Percentiles rank a stretch among this genome's conserved stretches.
These are phyloP conservation scores for Globisporangium echinulatum DNA, from an alignment of 352 stramenopile species.

Conservation along the genomic window DNA sequence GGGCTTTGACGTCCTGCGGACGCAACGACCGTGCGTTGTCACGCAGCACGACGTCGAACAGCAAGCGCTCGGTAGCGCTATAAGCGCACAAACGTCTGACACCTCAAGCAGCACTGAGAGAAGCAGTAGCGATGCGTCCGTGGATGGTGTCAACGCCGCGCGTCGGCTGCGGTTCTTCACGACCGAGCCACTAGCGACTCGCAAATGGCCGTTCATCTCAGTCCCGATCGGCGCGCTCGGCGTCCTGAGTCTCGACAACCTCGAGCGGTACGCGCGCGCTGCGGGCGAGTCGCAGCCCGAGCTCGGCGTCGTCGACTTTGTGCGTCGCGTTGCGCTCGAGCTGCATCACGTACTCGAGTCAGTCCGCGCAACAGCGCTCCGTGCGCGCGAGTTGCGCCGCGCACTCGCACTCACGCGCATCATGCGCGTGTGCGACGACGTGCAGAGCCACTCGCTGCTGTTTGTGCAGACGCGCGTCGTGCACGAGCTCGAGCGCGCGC, in stretches of 20 bases:
- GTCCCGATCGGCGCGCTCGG: slow-evolving; percentile 44
- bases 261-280: slow-evolving; percentile 39
- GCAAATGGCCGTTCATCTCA: slow-evolving; percentile 59
- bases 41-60: slow-evolving; percentile 13
- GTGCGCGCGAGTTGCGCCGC: slow-evolving; percentile 9
- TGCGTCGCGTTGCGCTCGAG: slow-evolving; percentile 27
- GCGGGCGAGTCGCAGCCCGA: slow-evolving; percentile 45
- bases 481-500: slow-evolving; percentile 40
- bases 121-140: background rate
- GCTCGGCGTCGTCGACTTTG: slow-evolving; percentile 70
- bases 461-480: slow-evolving; percentile 42
- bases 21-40: slow-evolving; percentile 35
- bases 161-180: slow-evolving; percentile 38
- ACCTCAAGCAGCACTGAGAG: too few species aligned
- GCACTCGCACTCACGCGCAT: slow-evolving; percentile 40
- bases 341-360: slow-evolving; percentile 16
- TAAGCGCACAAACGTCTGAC: too few species aligned
- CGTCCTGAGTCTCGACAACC: slow-evolving; percentile 56
- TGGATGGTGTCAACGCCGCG: background rate
- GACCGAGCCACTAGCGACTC: slow-evolving; percentile 9
- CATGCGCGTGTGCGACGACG: slow-evolving; percentile 47
- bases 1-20: slow-evolving; percentile 41
- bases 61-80: background rate
- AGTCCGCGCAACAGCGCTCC: slow-evolving; percentile 8
- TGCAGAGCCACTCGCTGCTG: slow-evolving; percentile 12